Percentiles rank a stretch among this genome's conserved stretches.
Conservation (phyloP, 306 rosid species). For the Cucurbita argyrosperma region DNA sequence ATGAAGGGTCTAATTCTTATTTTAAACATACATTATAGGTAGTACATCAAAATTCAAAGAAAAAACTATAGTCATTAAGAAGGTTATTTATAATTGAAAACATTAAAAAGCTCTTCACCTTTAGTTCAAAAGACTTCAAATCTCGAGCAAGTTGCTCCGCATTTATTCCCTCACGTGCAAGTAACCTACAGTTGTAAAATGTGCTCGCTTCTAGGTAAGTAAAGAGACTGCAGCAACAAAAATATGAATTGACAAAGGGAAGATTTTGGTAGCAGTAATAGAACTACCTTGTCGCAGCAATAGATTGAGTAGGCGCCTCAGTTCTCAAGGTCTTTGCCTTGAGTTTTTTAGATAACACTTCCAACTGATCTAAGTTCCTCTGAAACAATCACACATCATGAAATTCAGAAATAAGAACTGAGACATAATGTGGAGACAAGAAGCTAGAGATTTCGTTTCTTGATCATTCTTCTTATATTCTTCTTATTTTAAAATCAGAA, state of each 20-base stretch:
- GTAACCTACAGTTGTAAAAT: slow-evolving; percentile 37
- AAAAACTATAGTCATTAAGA: not conserved
- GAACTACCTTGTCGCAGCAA: slow-evolving; percentile 86
- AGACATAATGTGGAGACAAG: not conserved
- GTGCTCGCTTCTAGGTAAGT: not conserved
- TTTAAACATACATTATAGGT: not conserved
- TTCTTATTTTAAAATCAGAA: not conserved
- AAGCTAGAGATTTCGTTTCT: not conserved
- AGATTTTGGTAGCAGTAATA: not conserved
- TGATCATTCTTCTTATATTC: not conserved
- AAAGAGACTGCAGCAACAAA: not conserved
- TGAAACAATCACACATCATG: slow-evolving; percentile 16
- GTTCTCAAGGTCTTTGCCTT: slow-evolving; percentile 78
- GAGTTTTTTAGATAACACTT: slow-evolving; percentile 86
- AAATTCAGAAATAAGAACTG: slow-evolving; percentile 9
- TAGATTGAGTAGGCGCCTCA: slow-evolving; percentile 81
- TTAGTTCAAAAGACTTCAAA: slow-evolving; percentile 90
- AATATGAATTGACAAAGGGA: not conserved
- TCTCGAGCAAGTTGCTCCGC: slow-evolving; percentile 99
- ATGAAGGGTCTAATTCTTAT: not conserved
- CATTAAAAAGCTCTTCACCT: slow-evolving; percentile 24
- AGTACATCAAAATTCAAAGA: too few relatives aligned
- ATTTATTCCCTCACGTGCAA: slow-evolving; percentile 95
- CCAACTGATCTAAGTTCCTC: slow-evolving; percentile 96
- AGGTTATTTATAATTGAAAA: not conserved